Conservation (phyloP, 352 stramenopile species). For the Saprolegnia diclina region DNA sequence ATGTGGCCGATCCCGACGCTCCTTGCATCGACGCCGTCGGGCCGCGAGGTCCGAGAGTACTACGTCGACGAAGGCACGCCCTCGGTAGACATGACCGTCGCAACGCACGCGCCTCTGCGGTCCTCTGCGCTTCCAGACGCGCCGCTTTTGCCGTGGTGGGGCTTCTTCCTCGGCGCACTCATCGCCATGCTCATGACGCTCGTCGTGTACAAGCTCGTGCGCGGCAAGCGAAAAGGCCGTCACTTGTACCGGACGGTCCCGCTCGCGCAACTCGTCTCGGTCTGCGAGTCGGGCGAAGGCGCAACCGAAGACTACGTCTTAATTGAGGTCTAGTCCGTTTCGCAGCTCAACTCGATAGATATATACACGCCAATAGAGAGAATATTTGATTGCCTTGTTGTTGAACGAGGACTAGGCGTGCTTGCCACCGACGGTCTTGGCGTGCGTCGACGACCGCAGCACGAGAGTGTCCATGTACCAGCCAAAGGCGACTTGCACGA, state of each 20-base stretch:
- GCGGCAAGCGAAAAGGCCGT: not conserved
- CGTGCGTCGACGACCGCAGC: not conserved
- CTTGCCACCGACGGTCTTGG: not conserved
- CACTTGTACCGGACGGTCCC: constrained; percentile 11
- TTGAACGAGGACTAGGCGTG: not conserved
- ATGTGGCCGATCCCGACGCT: not conserved
- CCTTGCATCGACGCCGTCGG: not conserved
- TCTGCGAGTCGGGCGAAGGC: constrained; percentile 2
- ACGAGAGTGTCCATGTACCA: constrained; percentile 19
- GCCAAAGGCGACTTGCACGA: constrained; percentile 1
- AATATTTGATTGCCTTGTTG: not conserved
- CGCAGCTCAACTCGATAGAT: not conserved
- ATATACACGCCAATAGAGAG: not conserved
- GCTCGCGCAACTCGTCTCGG: constrained; percentile 12
- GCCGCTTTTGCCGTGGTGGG: not conserved
- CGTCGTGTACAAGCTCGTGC: constrained; percentile 3
- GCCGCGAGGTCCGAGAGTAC: not conserved
- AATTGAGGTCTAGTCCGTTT: constrained; percentile 27
- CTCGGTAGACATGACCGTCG: not conserved
- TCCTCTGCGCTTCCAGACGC: too few relatives aligned
- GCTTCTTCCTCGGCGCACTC: not conserved
- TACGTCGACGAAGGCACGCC: not conserved
- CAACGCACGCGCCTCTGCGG: not conserved
- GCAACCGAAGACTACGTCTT: constrained; percentile 23
- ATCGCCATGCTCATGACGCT: not conserved